Conservation (phyloP, 2,329 filamentous ascomycete genomes). For the Talaromyces marneffei region DNA sequence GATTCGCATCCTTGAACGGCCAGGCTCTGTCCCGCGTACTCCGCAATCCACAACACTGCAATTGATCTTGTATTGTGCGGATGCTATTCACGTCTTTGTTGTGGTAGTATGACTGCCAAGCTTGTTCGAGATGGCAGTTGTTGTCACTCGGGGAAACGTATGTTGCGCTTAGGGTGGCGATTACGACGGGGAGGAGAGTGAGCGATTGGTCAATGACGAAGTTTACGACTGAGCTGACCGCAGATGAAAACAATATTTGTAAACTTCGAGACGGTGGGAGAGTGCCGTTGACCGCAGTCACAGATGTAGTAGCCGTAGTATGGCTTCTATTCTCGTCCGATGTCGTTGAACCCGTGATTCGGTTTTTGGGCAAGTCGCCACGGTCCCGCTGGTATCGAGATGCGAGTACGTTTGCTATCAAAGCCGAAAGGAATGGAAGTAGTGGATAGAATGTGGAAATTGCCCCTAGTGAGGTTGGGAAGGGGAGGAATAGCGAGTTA, state of each 20-base stretch:
- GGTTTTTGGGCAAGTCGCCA: neutral
- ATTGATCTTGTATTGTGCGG: slow-evolving; percentile 28
- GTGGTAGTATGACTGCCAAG: slow-evolving; percentile 29
- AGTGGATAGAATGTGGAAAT: slow-evolving; percentile 20
- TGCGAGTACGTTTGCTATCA: neutral
- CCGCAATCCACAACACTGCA: slow-evolving; percentile 32
- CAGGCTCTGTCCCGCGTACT: slow-evolving; percentile 34
- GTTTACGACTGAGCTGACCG: neutral
- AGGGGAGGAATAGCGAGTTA: slow-evolving; percentile 20
- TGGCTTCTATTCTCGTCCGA: neutral
- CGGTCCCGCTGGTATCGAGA: neutral
- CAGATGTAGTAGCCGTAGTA: neutral
- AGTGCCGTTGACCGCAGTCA: neutral
- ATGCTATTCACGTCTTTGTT: slow-evolving; percentile 27
- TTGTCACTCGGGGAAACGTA: slow-evolving; percentile 24
- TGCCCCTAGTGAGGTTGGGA: slow-evolving; percentile 22
- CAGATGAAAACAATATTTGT: neutral
- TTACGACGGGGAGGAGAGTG: slow-evolving; percentile 23
- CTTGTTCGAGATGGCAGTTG: slow-evolving; percentile 26
- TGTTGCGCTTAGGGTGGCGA: slow-evolving; percentile 27
- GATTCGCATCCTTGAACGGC: slow-evolving; percentile 31
- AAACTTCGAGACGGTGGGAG: neutral
- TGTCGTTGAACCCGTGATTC: neutral
- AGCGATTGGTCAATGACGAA: slow-evolving; percentile 18
- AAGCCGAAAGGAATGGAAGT: neutral